Evolutionary conservation across 345 rosid species (phyloP).

Genomic region (Citrus hindsii): DNA sequence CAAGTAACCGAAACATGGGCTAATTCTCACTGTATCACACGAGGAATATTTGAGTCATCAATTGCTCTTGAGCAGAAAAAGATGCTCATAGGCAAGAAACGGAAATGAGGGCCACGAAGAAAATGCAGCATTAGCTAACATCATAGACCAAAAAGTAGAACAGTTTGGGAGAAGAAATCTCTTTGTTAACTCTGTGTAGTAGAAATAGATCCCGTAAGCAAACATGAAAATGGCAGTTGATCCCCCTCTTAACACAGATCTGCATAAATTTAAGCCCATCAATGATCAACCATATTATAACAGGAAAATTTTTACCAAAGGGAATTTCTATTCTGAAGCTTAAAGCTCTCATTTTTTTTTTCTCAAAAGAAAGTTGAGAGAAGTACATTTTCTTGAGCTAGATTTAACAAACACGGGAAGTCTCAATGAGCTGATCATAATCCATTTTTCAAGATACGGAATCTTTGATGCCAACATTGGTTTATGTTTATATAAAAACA

Average conservation of each 20-base stretch:
- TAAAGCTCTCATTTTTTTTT: too few relatives aligned
- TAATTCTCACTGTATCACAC: not conserved
- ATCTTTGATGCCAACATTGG: too few relatives aligned
- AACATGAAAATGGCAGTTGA: conserved; percentile 5
- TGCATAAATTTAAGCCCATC: not conserved
- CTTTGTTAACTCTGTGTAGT: not conserved
- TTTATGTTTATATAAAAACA: too few relatives aligned
- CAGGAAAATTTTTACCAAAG: too few relatives aligned
- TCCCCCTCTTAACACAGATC: not conserved
- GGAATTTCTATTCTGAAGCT: too few relatives aligned
- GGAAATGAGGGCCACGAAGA: not conserved
- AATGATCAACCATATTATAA: too few relatives aligned
- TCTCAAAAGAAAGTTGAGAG: too few relatives aligned
- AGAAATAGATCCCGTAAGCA: not conserved
- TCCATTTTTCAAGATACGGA: too few relatives aligned
- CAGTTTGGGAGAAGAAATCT: not conserved
- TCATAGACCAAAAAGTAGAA: not conserved
- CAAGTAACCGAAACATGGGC: not conserved
- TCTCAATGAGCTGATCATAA: too few relatives aligned
- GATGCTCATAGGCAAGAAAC: not conserved
- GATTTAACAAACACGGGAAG: too few relatives aligned
- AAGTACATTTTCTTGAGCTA: too few relatives aligned
- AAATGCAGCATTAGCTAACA: not conserved
- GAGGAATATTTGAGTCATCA: not conserved
- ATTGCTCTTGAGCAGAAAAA: not conserved